A percentile compares a stretch with the other conserved stretches of the same genome.
Conservation (phyloP, 2,329 filamentous ascomycete genomes). For the Paracamarosporium sp. region DNA sequence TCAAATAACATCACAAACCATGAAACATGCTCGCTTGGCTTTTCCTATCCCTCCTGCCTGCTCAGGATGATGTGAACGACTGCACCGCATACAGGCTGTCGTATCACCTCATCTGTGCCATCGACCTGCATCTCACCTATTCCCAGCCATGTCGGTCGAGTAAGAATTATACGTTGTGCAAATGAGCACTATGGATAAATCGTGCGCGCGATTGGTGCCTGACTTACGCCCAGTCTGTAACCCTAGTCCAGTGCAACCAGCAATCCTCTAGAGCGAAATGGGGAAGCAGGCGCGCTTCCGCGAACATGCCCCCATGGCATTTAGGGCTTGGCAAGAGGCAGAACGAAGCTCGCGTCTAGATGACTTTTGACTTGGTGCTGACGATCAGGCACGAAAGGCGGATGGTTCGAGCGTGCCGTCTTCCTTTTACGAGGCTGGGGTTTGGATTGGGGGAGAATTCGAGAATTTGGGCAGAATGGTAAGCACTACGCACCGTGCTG, state of each 20-base stretch:
- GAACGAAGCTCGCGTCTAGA: background rate
- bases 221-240: background rate
- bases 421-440: background rate
- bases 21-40: background rate
- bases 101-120: background rate
- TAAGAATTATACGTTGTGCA: background rate
- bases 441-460: slow-evolving; percentile 4
- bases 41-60: background rate
- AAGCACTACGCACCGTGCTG: slow-evolving; percentile 2
- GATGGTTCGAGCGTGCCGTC: slow-evolving; percentile 5
- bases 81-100: background rate
- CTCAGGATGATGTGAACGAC: background rate
- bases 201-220: background rate
- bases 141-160: background rate
- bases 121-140: background rate
- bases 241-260: background rate
- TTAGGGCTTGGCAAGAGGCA: background rate
- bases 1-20: background rate
- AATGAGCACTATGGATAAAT: slow-evolving; percentile 3
- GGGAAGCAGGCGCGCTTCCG: slow-evolving; percentile 2
- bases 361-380: background rate
- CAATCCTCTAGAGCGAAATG: slow-evolving; percentile 5
- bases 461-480: background rate
- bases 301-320: background rate
- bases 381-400: slow-evolving; percentile 5